Percentiles rank a stretch among this genome's conserved stretches.
Evolutionary conservation across 169 alveolate genomes (phyloP).

Genomic region (Amoebophrya sp.): DNA sequence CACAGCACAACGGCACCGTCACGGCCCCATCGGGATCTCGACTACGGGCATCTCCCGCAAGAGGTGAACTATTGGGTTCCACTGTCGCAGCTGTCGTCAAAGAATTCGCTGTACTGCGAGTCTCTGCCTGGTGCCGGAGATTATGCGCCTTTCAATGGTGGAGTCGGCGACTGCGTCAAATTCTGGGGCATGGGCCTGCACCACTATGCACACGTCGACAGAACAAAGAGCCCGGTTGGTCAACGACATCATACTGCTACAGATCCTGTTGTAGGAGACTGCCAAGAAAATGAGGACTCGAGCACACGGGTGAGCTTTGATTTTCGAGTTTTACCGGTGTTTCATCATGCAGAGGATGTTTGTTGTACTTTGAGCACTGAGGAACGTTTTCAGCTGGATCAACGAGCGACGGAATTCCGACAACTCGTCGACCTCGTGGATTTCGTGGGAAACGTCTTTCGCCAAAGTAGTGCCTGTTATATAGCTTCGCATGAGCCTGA

Average conservation of each 20-base stretch:
- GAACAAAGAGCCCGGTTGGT: too few relatives aligned
- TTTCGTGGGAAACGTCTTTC: too few relatives aligned
- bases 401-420: neutral
- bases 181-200: neutral
- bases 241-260: too few relatives aligned
- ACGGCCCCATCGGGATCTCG: neutral
- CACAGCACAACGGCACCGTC: neutral
- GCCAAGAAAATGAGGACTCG: too few relatives aligned
- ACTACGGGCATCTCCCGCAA: neutral
- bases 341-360: too few relatives aligned
- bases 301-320: too few relatives aligned
- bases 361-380: too few relatives aligned
- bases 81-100: neutral
- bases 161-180: neutral
- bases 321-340: too few relatives aligned
- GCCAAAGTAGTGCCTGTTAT: too few relatives aligned
- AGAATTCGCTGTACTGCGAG: neutral
- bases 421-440: slow-evolving; percentile 4
- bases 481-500: too few relatives aligned
- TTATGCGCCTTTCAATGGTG: neutral
- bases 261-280: too few relatives aligned
- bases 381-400: too few relatives aligned
- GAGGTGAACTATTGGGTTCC: slow-evolving; percentile 12
- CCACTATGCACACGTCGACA: neutral
- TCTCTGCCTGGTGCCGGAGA: neutral